Conservation (phyloP, 140 eudicot species). For the Ambrosia hybrid region DNA sequence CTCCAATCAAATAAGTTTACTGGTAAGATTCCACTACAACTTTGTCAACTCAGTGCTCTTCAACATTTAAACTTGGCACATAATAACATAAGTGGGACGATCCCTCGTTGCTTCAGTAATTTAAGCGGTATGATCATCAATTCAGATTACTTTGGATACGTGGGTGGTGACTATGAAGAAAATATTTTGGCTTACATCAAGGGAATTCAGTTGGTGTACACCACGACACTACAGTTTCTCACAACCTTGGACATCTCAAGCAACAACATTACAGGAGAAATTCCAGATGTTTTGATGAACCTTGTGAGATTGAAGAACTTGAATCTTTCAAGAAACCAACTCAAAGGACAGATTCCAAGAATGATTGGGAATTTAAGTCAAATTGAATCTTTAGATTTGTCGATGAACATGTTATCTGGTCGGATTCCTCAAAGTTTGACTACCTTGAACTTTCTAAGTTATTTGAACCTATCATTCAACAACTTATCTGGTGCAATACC, state of each 20-base stretch:
- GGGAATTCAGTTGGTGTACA: constrained; percentile 9
- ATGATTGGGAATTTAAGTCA: background rate
- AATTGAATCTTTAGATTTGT: constrained; percentile 21
- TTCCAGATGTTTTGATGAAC: background rate
- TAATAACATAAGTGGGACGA: constrained; percentile 1
- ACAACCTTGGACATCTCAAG: constrained; percentile 11
- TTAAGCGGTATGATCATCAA: constrained; percentile 12
- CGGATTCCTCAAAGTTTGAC: constrained; percentile 9
- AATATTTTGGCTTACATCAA: constrained; percentile 1
- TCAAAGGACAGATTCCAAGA: constrained; percentile 5
- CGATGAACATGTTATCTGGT: constrained; percentile 13
- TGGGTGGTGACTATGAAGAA: background rate
- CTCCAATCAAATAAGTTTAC: constrained; percentile 8
- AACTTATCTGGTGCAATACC: constrained; percentile 19
- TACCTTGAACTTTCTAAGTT: background rate
- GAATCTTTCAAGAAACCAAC: constrained; percentile 9
- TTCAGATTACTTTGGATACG: background rate
- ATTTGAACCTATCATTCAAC: constrained; percentile 16
- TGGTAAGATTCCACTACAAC: background rate
- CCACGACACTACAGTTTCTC: background rate
- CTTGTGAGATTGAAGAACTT: background rate
- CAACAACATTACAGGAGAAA: constrained; percentile 5
- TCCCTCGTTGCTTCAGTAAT: constrained; percentile 12
- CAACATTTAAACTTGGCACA: constrained; percentile 13
- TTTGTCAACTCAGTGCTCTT: constrained; percentile 16